Evolutionary conservation across 257 asterid species (phyloP).

Genomic region (Penstemon barbatus): DNA sequence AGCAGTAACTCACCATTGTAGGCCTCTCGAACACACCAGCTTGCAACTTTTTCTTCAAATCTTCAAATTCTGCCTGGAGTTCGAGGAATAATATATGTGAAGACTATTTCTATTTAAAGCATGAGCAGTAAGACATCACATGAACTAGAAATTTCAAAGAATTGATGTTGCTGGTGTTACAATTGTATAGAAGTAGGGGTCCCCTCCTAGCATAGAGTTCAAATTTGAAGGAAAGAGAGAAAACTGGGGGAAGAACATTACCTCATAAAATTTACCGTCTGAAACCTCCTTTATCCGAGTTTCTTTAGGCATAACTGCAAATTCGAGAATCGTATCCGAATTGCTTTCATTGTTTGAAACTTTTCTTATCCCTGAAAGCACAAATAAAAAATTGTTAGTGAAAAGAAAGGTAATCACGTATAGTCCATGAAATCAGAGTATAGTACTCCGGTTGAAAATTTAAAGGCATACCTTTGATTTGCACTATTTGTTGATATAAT

Average conservation of each 20-base stretch:
- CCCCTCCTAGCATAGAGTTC: background rate
- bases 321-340: conserved; percentile 37
- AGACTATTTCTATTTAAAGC: background rate
- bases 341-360: conserved; percentile 34
- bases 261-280: conserved; percentile 56
- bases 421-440: conserved; percentile 12
- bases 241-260: conserved; percentile 24
- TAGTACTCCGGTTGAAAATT: conserved; percentile 19
- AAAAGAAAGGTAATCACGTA: background rate
- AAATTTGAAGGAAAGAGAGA: background rate
- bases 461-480: conserved; percentile 67
- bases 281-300: conserved; percentile 41
- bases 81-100: conserved; percentile 12
- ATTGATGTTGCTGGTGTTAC: background rate
- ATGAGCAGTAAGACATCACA: conserved; percentile 1
- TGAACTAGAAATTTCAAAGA: background rate
- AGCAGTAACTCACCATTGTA: conserved; percentile 55
- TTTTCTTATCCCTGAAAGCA: conserved; percentile 46
- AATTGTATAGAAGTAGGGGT: too few species aligned
- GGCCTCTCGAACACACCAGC: conserved; percentile 68
- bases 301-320: conserved; percentile 47
- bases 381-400: background rate
- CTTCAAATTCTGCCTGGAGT: conserved; percentile 75
- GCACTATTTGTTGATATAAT: conserved; percentile 58
- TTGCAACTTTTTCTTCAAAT: conserved; percentile 48